Evolutionary conservation across 2,329 filamentous ascomycete genomes (phyloP), one percentile per base, ranked within the genome.

Genomic region (Cercospora sp.): DNA sequence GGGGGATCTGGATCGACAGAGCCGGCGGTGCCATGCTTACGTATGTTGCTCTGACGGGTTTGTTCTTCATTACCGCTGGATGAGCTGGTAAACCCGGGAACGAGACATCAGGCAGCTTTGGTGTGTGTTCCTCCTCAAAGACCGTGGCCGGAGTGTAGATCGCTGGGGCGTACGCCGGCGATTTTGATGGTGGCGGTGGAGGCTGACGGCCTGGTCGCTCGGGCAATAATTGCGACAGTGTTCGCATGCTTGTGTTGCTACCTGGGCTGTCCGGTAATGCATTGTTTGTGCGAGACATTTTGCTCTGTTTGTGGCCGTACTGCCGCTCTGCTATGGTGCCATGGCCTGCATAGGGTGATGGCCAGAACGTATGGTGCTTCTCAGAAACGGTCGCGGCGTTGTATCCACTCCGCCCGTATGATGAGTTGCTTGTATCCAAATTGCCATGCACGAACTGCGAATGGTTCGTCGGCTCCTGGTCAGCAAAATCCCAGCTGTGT

Each of bases 401-500:
- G 3, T 18, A n/a, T 18, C 28, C 23, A 28, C 18, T 33, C 28
- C 55, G 20, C 28, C 8, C 28, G 9, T 33, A 36, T 18, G 28
- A 26, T 36, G 23, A 7, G 26, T 26, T 26, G 55, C 30, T 13
- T 58, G 16, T 28, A 16, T 53, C 48, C 48, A 53, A 23, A 23
- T 53, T 53, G 20, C 48, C 48, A 13, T 28, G 60, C 9, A 30
- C 70, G 59, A 72, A 73, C 8, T 69, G 71, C 26, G 74, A 72
- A 42, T 73, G 71, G 1, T 71, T 70, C 8, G 75, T 69, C 20
- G 77, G 73, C 9, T 69, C 73, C 33, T 77, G 72, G 66, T 78
- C 76, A 12, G 75, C 67, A 61, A 79, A 79, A 64, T 79, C 77
- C 51, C 77, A 78, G n/a, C 75, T 78, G 16, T 75, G 65, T 18